Evolutionary conservation across 2,329 filamentous ascomycete species (phyloP).

Genomic region (Claviceps cyperi): DNA sequence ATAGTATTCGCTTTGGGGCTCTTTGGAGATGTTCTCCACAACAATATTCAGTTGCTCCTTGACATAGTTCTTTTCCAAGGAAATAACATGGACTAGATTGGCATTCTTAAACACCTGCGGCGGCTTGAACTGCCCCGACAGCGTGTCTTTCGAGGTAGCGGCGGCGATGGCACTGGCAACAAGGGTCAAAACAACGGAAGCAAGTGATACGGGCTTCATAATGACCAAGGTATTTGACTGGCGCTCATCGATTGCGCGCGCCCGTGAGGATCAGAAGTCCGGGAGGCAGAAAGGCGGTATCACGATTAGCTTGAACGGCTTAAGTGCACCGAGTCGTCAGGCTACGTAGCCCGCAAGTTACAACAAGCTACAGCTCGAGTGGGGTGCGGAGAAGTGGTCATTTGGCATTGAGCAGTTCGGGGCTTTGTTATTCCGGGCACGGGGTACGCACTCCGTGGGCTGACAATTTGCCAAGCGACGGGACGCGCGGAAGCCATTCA

Average conservation of each 20-base stretch:
- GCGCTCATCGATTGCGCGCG: constrained; percentile 21
- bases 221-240: constrained; percentile 13
- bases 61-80: constrained; percentile 82
- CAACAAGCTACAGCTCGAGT: not conserved
- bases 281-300: constrained; percentile 3
- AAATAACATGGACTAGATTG: constrained; percentile 81
- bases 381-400: not conserved
- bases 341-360: constrained; percentile 4
- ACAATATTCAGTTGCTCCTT: constrained; percentile 89
- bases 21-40: constrained; percentile 70
- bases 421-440: constrained; percentile 6
- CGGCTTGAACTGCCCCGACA: constrained; percentile 60
- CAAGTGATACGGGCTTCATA: constrained; percentile 32
- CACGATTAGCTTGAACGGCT: not conserved
- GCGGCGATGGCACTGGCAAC: constrained; percentile 32
- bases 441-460: not conserved
- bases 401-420: constrained; percentile 5
- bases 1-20: constrained; percentile 81
- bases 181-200: constrained; percentile 45
- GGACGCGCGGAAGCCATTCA: not conserved
- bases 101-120: constrained; percentile 86
- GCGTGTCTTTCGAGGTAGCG: constrained; percentile 42
- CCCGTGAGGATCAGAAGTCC: constrained; percentile 9
- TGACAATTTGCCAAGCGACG: not conserved
- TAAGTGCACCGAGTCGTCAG: constrained; percentile 3